Evolutionary conservation across 2,329 filamentous ascomycete genomes (phyloP), one percentile per base, ranked within the genome.

Genomic region (Coniella lustricola): DNA sequence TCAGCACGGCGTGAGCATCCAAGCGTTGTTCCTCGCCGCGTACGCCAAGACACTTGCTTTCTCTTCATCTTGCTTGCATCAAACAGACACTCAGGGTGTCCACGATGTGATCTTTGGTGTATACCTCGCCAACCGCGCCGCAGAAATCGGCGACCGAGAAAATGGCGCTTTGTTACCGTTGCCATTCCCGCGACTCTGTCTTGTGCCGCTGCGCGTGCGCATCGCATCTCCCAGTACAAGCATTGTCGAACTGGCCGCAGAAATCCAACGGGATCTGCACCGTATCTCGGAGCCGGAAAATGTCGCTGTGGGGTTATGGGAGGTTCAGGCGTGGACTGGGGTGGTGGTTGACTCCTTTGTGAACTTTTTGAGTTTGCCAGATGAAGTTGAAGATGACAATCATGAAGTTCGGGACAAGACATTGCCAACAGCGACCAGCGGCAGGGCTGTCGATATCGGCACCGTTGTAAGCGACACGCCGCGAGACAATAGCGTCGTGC

Each of bases 91-190:
- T 10, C 7, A 25, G 12, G 39, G 37, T 5, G 13, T 48, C 4
- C 8, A 50, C 3, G 69, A 78, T 34, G 64, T 87, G 2, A 67
- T 88, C 0, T 74, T 95, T 44, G 90, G 90, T 2, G 66, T 95
- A 18, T 96, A 95, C 63, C 76, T 95, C 8, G 87, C 89, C 36
- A 95, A 94, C 62, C 78, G 89, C 44, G 74, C 76, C 0, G 69
- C 74, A 8, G 67, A 29, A 5, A 5, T 29, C 5, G 25, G 25
- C 25, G 10, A 10, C 25, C 25, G 25, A 29, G 25, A 5, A 29
- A 29, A 10, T 10, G 10, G 25, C 25, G 25, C 25, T 29, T 74
- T 3, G 67, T 73, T 3, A 61, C n/a, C 81, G 1, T 67, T 77
- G 2, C 56, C 75, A 0, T 82, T 80, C 29, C 90, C 90, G 0